Base-by-base conservation (phyloP, 2,329 filamentous ascomycete species). In the Talaromyces sp. region DNA sequence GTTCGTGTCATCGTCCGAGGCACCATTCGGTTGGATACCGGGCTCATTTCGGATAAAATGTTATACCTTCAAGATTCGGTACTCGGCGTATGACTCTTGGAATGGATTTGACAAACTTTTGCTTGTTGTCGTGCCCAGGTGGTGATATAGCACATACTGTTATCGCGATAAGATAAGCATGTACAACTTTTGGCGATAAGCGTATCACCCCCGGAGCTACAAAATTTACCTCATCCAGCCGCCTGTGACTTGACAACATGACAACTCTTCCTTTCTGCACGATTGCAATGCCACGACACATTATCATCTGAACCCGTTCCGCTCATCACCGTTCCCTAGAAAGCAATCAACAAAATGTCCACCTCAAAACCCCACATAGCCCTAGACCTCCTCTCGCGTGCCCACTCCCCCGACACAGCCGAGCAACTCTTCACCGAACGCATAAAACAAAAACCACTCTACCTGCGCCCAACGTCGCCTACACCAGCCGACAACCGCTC, bases 391-490 rank as follows among this genome's bases (percentile, higher is more conserved):
- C 89, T 98, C 62, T 79, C 85, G 6, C 89, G 91, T 71, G 92
- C 92, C 10, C 92, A 97, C 79, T 89, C 91, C 2, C 89, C 92
- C 31, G 85, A 90, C 69, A 88, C 86, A 65, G 87, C 89, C 63
- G 81, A 82, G 39, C 85, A 87, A 62, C 91, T 97, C 77, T 94
- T 90, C 82, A 83, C 85, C 68, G 91, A 96, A 69, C 93, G 93
- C 78, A 87, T 97, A 75, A 87, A 92, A 71, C 89, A 92, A 74
- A 92, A 92, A 56, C 89, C 92, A 0, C 87, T 97, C 64, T 87
- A 90, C 72, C 86, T 97, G 3, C 88, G 90, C 49, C 89, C 92
- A 7, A 90, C 89, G 24, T 92, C 90, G 0, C 90, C 92, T 76
- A 87, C 72, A 70, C 84, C 73, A 35, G 79, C 77, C n/a, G 78